A percentile compares a stretch with the other conserved stretches of the same genome.
Evolutionary conservation across 352 stramenopile genomes (phyloP).

Genomic region (Pythium brassicae): DNA sequence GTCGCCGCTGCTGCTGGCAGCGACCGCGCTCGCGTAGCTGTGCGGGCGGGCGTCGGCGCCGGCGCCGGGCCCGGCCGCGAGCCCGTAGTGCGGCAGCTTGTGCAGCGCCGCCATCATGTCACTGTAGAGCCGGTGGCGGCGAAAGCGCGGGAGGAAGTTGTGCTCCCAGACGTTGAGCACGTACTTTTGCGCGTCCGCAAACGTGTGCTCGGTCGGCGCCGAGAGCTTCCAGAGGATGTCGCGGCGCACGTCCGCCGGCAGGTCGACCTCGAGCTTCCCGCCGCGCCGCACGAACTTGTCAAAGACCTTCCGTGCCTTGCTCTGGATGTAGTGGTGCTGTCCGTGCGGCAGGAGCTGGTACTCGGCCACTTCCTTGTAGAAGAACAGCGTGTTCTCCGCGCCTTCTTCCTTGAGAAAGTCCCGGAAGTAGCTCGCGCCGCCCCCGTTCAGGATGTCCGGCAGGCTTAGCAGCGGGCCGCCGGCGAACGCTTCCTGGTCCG

Average conservation of each 20-base stretch:
- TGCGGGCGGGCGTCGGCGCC: constrained; percentile 7
- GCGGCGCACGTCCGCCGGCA: constrained; percentile 52
- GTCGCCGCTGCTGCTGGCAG: constrained; percentile 12
- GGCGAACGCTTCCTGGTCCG: background rate
- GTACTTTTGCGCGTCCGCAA: constrained; percentile 52
- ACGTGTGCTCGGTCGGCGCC: constrained; percentile 50
- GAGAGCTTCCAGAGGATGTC: constrained; percentile 66
- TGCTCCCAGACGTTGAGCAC: constrained; percentile 54
- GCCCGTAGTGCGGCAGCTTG: constrained; percentile 9
- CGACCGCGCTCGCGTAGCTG: constrained; percentile 7
- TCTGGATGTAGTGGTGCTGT: constrained; percentile 71
- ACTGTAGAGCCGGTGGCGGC: constrained; percentile 23
- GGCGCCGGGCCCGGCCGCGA: background rate
- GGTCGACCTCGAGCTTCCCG: constrained; percentile 54
- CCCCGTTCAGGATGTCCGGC: constrained; percentile 43
- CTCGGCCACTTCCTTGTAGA: constrained; percentile 72
- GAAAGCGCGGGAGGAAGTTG: constrained; percentile 40
- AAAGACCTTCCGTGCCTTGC: constrained; percentile 64
- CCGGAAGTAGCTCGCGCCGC: constrained; percentile 48
- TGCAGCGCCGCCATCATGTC: constrained; percentile 38
- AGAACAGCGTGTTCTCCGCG: constrained; percentile 51
- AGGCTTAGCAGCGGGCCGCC: constrained; percentile 11
- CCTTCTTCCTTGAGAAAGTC: constrained; percentile 49
- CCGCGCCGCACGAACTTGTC: constrained; percentile 64
- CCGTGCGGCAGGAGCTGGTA: constrained; percentile 65